Evolutionary conservation across 106 monocot genomes (phyloP).

Genomic region (Narthecium ossifragum): DNA sequence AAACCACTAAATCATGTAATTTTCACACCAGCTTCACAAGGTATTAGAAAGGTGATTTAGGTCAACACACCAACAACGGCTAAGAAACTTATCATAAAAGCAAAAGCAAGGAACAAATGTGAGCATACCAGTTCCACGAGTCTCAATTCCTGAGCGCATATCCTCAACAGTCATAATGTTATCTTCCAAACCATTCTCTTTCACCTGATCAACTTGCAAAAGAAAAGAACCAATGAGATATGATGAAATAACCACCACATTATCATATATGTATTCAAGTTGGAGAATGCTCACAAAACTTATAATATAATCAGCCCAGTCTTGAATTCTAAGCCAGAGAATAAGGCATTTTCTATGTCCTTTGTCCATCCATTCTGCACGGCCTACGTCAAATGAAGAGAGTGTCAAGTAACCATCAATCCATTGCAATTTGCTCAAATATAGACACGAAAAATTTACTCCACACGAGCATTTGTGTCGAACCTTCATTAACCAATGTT

Average conservation of each 20-base stretch:
- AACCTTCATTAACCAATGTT: slow-evolving; percentile 89
- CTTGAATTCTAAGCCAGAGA: slow-evolving; percentile 92
- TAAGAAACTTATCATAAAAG: too few species aligned
- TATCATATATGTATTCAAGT: not conserved
- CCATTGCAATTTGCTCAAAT: slow-evolving; percentile 6
- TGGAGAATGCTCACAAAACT: slow-evolving; percentile 59
- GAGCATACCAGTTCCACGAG: slow-evolving; percentile 82
- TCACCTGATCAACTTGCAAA: slow-evolving; percentile 49
- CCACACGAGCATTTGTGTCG: too few species aligned
- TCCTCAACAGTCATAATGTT: slow-evolving; percentile 88
- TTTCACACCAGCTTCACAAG: too few species aligned
- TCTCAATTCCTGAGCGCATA: slow-evolving; percentile 82
- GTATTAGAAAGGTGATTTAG: too few species aligned
- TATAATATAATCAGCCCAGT: slow-evolving; percentile 84
- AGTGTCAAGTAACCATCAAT: not conserved
- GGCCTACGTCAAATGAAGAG: slow-evolving; percentile 34
- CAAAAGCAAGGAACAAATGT: too few species aligned
- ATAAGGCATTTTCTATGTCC: slow-evolving; percentile 83
- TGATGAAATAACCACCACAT: not conserved
- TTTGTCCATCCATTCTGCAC: slow-evolving; percentile 98
- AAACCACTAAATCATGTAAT: too few species aligned
- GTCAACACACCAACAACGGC: too few species aligned
- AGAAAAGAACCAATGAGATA: not conserved
- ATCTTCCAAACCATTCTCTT: slow-evolving; percentile 91
- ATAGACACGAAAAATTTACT: too few species aligned